These are phyloP conservation scores for Physcomitrellopsis africana DNA, from an alignment of 225 moss, liverwort and hornwort genomes.

Conservation along the genomic window DNA sequence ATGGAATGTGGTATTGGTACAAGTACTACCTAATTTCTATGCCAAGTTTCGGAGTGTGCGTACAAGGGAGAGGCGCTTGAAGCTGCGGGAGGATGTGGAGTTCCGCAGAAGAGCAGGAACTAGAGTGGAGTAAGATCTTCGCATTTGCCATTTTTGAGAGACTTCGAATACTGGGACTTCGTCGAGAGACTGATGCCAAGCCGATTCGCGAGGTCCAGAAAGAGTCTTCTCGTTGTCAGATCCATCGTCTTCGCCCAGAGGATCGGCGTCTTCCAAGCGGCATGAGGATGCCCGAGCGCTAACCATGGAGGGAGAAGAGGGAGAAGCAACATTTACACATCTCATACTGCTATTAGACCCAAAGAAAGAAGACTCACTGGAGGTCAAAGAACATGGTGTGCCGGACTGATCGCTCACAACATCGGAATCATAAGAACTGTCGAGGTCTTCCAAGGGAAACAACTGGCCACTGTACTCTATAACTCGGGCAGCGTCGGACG, in stretches of 20 bases:
- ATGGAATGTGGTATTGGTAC: constrained; percentile 24
- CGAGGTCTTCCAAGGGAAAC: constrained; percentile 35
- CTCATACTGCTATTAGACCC: constrained; percentile 34
- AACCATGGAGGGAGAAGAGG: constrained; percentile 36
- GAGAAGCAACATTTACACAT: constrained; percentile 6
- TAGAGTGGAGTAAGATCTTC: constrained; percentile 42
- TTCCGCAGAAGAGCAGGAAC: constrained; percentile 43
- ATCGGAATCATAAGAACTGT: constrained; percentile 43
- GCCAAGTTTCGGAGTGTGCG: constrained; percentile 46
- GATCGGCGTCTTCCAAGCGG: constrained; percentile 41
- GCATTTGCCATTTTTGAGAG: constrained; percentile 18
- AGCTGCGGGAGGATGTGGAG: constrained; percentile 44
- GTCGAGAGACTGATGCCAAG: constrained; percentile 49
- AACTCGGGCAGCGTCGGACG: constrained; percentile 35
- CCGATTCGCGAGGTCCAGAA: constrained; percentile 56
- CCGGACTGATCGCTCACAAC: constrained; percentile 47
- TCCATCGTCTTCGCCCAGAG: constrained; percentile 27
- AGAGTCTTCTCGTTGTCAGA: constrained; percentile 19
- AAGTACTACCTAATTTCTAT: constrained; percentile 31
- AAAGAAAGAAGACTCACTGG: constrained; percentile 49
- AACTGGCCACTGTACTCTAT: constrained; percentile 42
- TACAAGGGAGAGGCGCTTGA: constrained; percentile 45
- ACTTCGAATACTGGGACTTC: not conserved
- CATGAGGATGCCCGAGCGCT: constrained; percentile 41
- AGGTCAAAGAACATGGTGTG: constrained; percentile 47